Evolutionary conservation across 257 asterid species (phyloP), one percentile per base, ranked within the genome.

Genomic region (Jaltomata sinuosa): DNA sequence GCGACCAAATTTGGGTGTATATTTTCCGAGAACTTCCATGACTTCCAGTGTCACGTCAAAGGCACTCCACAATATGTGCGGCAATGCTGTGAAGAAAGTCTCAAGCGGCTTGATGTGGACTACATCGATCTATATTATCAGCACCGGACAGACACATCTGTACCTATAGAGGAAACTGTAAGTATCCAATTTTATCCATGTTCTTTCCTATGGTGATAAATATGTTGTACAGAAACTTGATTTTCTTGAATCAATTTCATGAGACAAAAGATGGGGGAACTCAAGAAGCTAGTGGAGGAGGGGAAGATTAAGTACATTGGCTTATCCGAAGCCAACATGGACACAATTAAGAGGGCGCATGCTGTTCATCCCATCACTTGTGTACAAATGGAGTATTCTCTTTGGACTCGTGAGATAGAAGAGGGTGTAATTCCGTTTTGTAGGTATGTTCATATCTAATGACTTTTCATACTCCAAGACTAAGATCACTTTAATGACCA

Each of bases 161-260:
- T 90, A 83, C 93, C 94, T 10, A 90, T 91, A 68, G 94, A 91
- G 88, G 92, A 91, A 32, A 92, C 96, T 6, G 93, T 92, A n/a
- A 85, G 81, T 74, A 25, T 45, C 38, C 6, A 42, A 3, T 14
- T 45, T 74, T 45, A 45, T 74, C 59, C 81, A 25, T 45, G 91
- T 72, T 36, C 36, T 25, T 38, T 29, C 47, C 64, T 25, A 16
- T 53, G 65, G n/a, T 22, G 25, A 15, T 27, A 11, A 61, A 11
- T 14, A 34, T 61, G 81, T 64, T 27, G n/a, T 53, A 79, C 18
- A 34, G 71, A 38, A 31, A 40, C 40, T 50, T 45, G 57, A 77
- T 45, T 57, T 22, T 22, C 2, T 8, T 42, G 25, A 77, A 31
- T 54, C 27, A 29, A 15, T 6, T 29, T 32, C 72, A 57, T 32